A percentile compares a stretch with the other conserved stretches of the same genome.
These are phyloP conservation scores for Ormosia semicastrata DNA, from an alignment of 306 rosid species.

Conservation along the genomic window DNA sequence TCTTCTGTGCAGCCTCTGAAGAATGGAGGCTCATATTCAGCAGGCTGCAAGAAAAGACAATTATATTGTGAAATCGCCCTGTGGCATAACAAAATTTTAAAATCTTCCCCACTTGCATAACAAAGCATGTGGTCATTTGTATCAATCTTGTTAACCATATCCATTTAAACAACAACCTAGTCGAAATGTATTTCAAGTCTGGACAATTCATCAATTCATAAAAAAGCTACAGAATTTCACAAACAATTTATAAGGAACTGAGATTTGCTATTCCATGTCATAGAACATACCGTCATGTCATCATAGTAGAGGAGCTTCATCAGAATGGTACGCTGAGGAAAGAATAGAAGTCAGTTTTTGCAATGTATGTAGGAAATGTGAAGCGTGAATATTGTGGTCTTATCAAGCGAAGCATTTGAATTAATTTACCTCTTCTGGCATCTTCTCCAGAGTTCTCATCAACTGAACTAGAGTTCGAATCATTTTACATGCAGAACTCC, in stretches of 20 bases:
- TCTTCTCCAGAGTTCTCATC: slow-evolving; percentile 95
- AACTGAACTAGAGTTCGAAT: slow-evolving; percentile 91
- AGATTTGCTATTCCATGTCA: neutral
- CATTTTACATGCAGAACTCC: slow-evolving; percentile 99
- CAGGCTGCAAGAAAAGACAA: slow-evolving; percentile 67
- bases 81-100: slow-evolving; percentile 6
- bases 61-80: neutral
- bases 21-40: slow-evolving; percentile 95
- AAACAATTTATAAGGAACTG: neutral
- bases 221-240: neutral
- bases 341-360: slow-evolving; percentile 21
- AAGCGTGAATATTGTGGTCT: neutral
- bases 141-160: slow-evolving; percentile 15
- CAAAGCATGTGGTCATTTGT: slow-evolving; percentile 8
- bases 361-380: neutral
- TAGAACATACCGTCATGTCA: slow-evolving; percentile 73
- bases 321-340: slow-evolving; percentile 81
- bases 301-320: slow-evolving; percentile 93
- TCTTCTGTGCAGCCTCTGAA: slow-evolving; percentile 79
- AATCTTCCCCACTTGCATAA: neutral
- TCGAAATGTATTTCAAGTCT: slow-evolving; percentile 1
- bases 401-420: slow-evolving; percentile 20
- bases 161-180: slow-evolving; percentile 10
- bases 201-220: neutral
- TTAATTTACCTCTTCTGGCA: slow-evolving; percentile 87